A percentile compares a stretch with the other conserved stretches of the same genome.
phyloP scores from a whole-genome alignment of 73 alveolate genomes.

The Symbiodinium pilosum region DNA sequence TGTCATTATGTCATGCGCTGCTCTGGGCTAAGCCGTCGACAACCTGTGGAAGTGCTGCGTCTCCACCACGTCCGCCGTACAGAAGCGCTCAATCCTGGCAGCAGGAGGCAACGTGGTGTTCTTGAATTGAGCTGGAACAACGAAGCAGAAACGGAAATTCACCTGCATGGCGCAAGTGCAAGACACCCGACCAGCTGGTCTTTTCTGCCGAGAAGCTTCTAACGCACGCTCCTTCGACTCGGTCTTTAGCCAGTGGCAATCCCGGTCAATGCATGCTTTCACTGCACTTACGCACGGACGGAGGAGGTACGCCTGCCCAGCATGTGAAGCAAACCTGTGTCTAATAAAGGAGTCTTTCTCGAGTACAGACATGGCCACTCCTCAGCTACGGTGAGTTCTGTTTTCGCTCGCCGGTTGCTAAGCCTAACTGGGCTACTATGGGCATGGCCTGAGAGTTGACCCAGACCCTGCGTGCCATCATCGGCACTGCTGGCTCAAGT shows the following conservation, averaged over 20 bases:
- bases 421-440: background rate
- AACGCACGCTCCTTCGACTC: background rate
- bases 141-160: background rate
- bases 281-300: background rate
- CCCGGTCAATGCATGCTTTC: background rate
- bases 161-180: too few relatives aligned
- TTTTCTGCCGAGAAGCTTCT: background rate
- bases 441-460: background rate
- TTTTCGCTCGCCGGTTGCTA: background rate
- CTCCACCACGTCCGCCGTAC: constrained; percentile 90
- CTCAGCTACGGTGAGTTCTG: background rate
- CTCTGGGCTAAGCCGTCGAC: background rate
- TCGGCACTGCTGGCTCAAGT: background rate
- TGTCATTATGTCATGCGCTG: too few relatives aligned
- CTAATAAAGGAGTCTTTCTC: too few relatives aligned
- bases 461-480: background rate
- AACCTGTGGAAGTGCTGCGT: constrained; percentile 65
- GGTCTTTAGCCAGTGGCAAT: constrained; percentile 2
- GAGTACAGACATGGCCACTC: too few relatives aligned
- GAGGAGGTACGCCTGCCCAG: background rate
- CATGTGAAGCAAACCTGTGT: background rate
- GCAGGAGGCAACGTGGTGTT: too few relatives aligned
- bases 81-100: constrained; percentile 94
- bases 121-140: too few relatives aligned
- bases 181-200: too few relatives aligned